phyloP scores from a whole-genome alignment of 306 rosid species.

The Oemleria cerasiformis region DNA sequence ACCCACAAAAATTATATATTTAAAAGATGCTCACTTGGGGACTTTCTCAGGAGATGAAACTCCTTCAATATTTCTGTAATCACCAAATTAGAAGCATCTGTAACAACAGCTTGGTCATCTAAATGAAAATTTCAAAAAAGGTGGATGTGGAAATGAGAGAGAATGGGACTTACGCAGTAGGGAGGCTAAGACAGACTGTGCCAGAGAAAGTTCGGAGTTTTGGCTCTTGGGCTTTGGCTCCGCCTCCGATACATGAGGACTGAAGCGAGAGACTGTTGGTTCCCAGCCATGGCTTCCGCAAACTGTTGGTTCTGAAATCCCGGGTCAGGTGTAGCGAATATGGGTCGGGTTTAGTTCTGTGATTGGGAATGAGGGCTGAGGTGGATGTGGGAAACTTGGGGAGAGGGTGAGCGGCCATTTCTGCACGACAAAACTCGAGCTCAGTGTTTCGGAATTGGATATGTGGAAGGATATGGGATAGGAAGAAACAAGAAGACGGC shows the following conservation, averaged over 20 bases:
- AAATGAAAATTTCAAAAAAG: neutral
- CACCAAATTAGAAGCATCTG: slow-evolving; percentile 40
- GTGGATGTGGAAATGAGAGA: neutral
- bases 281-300: slow-evolving; percentile 45
- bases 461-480: neutral
- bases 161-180: slow-evolving; percentile 54
- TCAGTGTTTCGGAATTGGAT: neutral
- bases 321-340: slow-evolving; percentile 14
- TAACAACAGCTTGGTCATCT: slow-evolving; percentile 33
- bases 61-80: slow-evolving; percentile 52
- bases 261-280: slow-evolving; percentile 30
- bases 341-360: slow-evolving; percentile 1
- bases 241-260: slow-evolving; percentile 28
- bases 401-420: slow-evolving; percentile 33
- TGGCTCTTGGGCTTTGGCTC: slow-evolving; percentile 27
- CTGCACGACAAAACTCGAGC: neutral
- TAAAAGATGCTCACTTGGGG: slow-evolving; percentile 52
- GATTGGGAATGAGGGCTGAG: slow-evolving; percentile 19
- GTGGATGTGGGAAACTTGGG: slow-evolving; percentile 31
- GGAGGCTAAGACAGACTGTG: slow-evolving; percentile 57
- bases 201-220: slow-evolving; percentile 40
- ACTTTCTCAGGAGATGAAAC: slow-evolving; percentile 39
- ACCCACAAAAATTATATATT: neutral
- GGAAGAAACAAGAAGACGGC: neutral
- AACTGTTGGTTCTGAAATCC: slow-evolving; percentile 9